These are phyloP conservation scores for Spirogloea muscicola DNA, from an alignment of 139 green algal genomes.

Conservation along the genomic window DNA sequence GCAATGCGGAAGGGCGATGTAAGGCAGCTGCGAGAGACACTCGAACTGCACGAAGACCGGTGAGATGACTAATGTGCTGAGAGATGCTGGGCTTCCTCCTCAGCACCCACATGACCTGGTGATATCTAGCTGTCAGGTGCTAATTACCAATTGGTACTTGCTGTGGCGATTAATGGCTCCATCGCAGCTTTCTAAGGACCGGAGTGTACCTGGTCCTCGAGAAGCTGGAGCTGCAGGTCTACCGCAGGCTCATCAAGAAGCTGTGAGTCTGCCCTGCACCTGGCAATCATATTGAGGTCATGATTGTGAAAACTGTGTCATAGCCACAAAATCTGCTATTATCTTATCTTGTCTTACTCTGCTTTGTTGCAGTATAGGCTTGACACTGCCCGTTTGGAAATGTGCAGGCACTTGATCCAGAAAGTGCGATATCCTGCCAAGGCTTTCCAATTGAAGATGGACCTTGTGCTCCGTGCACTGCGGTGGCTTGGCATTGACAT, in stretches of 20 bases:
- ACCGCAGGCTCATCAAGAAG: slow-evolving; percentile 61
- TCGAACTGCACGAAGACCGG: slow-evolving; percentile 50
- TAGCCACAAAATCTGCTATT: neutral
- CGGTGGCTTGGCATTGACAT: slow-evolving; percentile 54
- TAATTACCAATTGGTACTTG: too few species aligned
- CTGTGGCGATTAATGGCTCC: too few species aligned
- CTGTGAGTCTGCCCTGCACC: slow-evolving; percentile 38
- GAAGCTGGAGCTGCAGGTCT: slow-evolving; percentile 65
- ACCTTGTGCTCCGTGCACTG: slow-evolving; percentile 49
- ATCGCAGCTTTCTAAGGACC: slow-evolving; percentile 56
- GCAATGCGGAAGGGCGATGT: slow-evolving; percentile 60
- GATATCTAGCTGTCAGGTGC: too few species aligned
- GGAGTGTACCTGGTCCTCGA: slow-evolving; percentile 76
- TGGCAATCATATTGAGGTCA: too few species aligned
- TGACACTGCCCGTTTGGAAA: neutral
- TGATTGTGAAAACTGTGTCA: too few species aligned
- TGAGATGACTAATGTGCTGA: too few species aligned
- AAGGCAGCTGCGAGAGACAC: slow-evolving; percentile 52
- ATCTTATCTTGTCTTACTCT: neutral
- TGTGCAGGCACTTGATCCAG: slow-evolving; percentile 53
- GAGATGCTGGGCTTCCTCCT: too few species aligned
- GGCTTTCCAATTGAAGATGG: slow-evolving; percentile 51
- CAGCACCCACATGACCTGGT: too few species aligned
- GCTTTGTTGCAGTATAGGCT: neutral
- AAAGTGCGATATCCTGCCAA: slow-evolving; percentile 56